These are phyloP conservation scores for Cladorrhinum sp. DNA, from an alignment of 2,329 filamentous ascomycete genomes.

Conservation along the genomic window DNA sequence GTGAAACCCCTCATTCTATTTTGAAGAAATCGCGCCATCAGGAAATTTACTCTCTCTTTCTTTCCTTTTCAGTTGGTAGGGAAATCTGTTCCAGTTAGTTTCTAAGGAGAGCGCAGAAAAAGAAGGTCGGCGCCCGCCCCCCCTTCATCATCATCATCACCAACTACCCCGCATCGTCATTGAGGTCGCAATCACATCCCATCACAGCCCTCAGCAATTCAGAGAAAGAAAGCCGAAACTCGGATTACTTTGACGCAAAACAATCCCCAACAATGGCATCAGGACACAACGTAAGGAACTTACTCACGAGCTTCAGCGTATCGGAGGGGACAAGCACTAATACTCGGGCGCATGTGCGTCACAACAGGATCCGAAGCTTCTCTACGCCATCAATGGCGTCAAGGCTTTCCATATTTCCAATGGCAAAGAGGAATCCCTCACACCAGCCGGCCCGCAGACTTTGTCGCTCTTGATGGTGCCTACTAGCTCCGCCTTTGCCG, in stretches of 20 bases:
- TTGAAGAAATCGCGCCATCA: conserved; percentile 10
- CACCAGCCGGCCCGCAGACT: conserved; percentile 81
- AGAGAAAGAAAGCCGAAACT: not conserved
- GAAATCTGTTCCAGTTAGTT: not conserved
- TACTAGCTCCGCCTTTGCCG: conserved; percentile 70
- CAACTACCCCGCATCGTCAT: conserved; percentile 5
- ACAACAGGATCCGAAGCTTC: conserved; percentile 59
- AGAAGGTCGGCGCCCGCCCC: not conserved
- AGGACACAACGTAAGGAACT: conserved; percentile 41
- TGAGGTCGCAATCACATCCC: not conserved
- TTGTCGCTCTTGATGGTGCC: conserved; percentile 95
- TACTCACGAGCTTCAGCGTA: not conserved
- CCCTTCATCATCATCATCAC: not conserved
- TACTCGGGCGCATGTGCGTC: not conserved
- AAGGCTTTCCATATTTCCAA: conserved; percentile 87
- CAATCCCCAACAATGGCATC: conserved; percentile 38
- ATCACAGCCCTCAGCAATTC: not conserved
- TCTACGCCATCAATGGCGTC: conserved; percentile 77
- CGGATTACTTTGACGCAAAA: not conserved
- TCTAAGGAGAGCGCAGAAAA: not conserved
- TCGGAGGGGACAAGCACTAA: conserved; percentile 2
- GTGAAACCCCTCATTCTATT: conserved; percentile 16
- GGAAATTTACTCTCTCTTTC: not conserved
- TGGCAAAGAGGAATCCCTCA: conserved; percentile 80
- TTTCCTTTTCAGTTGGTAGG: not conserved